Evolutionary conservation across 2,329 filamentous ascomycete genomes (phyloP), one percentile per base, ranked within the genome.

Genomic region (Didymella glomerata): DNA sequence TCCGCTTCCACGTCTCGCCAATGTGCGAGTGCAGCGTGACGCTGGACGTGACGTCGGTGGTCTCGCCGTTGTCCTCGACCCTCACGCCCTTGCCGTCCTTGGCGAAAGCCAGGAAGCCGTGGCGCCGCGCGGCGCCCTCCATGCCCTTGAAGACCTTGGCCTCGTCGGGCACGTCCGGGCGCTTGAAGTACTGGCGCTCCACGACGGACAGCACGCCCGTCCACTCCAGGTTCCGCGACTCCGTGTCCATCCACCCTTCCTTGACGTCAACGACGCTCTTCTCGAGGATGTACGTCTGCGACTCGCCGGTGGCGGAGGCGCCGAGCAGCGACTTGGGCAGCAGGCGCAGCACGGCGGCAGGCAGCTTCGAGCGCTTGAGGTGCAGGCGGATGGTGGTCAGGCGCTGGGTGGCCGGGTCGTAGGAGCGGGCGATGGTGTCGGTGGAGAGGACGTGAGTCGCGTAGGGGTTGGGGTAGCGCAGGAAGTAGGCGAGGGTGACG

Each of bases 381-480:
- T 94, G 91, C 62, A 95, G 85, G 65, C 91, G 90, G 8, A 90
- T 89, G 22, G 91, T 94, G 70, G 91, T 86, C 24, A 95, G 83
- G 48, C 89, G 88, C 67, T 91, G 90, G 1, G 90, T 91, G n/a
- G 79, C 80, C 7, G 88, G 84, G 77, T 94, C 91, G 78, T 92
- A 86, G 76, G 85, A 82, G 65, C 88, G 89, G 48, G 87, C 86
- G 76, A 95, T 91, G 70, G 90, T 92, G 77, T 95, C 91, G 77
- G 90, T 93, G 73, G 90, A 92, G 68, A 93, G 82, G 52, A 95
- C 91, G 80, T 95, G 91, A 64, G 86, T 88, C 66, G 88, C 89
- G 80, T 94, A 93, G 7, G 91, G 91, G 73, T 94, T 95, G 65
- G 90, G 92, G 79, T 95, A 95, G 66, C 91, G 90, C 48, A 95